These are phyloP conservation scores for Capronia coronata DNA, from an alignment of 2,329 filamentous ascomycete species.

Conservation along the genomic window DNA sequence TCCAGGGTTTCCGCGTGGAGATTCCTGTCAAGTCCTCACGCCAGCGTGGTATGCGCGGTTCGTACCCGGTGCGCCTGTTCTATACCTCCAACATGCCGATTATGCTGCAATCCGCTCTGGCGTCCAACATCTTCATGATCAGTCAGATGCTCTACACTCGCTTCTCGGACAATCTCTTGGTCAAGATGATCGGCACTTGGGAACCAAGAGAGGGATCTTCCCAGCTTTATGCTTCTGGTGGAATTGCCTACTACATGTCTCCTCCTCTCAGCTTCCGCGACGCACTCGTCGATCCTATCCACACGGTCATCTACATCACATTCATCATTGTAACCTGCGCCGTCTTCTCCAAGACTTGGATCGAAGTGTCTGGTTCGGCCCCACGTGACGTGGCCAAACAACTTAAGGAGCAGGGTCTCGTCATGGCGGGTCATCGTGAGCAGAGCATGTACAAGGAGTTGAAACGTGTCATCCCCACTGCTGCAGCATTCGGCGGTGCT, in stretches of 20 bases:
- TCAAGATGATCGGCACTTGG: constrained; percentile 96
- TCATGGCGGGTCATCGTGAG: constrained; percentile 99
- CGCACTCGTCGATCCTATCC: constrained; percentile 90
- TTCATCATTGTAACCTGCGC: constrained; percentile 98
- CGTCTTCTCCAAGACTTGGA: constrained; percentile 99
- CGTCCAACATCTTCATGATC: constrained; percentile 98
- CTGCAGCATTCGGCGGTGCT: constrained; percentile 94
- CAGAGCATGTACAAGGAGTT: constrained; percentile 99
- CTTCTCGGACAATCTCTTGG: constrained; percentile 97
- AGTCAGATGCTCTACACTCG: constrained; percentile 99
- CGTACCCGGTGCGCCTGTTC: constrained; percentile 97
- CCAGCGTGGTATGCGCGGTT: constrained; percentile 96
- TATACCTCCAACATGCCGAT: constrained; percentile 99
- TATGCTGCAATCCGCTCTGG: constrained; percentile 98
- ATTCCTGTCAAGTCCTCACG: constrained; percentile 99
- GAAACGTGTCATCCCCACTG: constrained; percentile 97
- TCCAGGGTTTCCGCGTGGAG: constrained; percentile 98
- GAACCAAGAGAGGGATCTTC: constrained; percentile 93
- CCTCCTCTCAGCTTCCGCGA: constrained; percentile 97
- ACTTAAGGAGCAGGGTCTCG: constrained; percentile 97
- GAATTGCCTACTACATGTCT: constrained; percentile 99
- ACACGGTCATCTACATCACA: constrained; percentile 88
- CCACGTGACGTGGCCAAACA: constrained; percentile 98
- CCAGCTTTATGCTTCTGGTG: constrained; percentile 87
- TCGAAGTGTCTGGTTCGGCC: constrained; percentile 96